Base-by-base conservation (phyloP, 1,284 basidiomycete genomes). In the Cystodermella granulosa region DNA sequence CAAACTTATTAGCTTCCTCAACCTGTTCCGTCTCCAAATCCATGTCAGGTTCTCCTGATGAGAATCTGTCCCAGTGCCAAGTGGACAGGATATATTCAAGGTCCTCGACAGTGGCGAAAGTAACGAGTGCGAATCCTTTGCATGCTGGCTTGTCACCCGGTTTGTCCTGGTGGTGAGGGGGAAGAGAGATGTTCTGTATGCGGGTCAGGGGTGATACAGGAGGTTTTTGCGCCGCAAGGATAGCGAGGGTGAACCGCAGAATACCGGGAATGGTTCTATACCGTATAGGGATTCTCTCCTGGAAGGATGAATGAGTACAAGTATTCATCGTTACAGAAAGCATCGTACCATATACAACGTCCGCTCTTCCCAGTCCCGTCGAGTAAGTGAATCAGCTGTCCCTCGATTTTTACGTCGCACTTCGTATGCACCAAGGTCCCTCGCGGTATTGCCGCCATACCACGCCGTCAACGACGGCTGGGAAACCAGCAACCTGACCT, bases 61-160 rank as follows among this genome's bases (percentile, higher is more conserved):
- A 34, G 8, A 34, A 47, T 24, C 55, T 56, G 46, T 65, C 59
- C 84, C 86, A 89, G 3, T 79, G 78, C 83, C 83, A 89, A 14
- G 55, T 52, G 1, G 61, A 38, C 2, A 77, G 59, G 1, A 88
- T 50, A 1, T 58, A 50, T 6, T 74, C 62, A 4, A 66, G 70
- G 31, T 78, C 70, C 2, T 66, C 60, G 2, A 57, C 23, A 4
- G 58, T 51, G 1, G 69, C 60, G 34, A 88, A 66, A 0, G 76
- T 77, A 39, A 88, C 67, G 17, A 89, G 75, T 1, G 84, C 83
- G 50, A 87, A 88, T 1, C 83, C 83, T 68, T 83, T 88, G 61
- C 75, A 83, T 49, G 74, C 75, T 1, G 80, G 77, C 4, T 61
- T 47, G 22, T 74, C 70, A 2, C 65, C 73, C 1, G 74, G 72